These are phyloP conservation scores for Thermothelomyces thermophilus DNA, from an alignment of 2,329 filamentous ascomycete species.

Conservation along the genomic window DNA sequence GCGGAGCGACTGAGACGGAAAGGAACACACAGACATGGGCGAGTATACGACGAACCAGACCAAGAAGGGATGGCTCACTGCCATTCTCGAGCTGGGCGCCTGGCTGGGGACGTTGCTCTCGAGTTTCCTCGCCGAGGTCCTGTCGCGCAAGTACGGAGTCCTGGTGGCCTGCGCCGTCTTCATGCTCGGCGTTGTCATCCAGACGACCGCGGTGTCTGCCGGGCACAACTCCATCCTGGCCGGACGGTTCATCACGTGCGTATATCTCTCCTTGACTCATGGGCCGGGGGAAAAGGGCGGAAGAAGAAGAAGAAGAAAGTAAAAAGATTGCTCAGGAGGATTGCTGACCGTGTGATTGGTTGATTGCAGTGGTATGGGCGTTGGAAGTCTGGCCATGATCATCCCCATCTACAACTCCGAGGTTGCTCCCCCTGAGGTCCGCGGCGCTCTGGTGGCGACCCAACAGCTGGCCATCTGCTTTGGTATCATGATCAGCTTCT, in stretches of 20 bases:
- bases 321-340: neutral
- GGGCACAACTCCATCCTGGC: conserved; percentile 58
- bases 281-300: too few species aligned
- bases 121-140: conserved; percentile 62
- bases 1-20: neutral
- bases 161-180: conserved; percentile 61
- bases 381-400: conserved; percentile 62
- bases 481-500: conserved; percentile 60
- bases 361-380: conserved; percentile 53
- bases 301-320: neutral
- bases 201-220: conserved; percentile 52
- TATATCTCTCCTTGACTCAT: neutral
- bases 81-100: conserved; percentile 69
- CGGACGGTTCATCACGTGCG: conserved; percentile 62
- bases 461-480: conserved; percentile 52
- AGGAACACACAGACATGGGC: conserved; percentile 46
- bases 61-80: conserved; percentile 54
- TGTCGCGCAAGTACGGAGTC: conserved; percentile 64
- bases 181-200: conserved; percentile 62
- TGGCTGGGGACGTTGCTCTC: conserved; percentile 68
- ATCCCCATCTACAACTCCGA: conserved; percentile 43
- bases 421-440: conserved; percentile 42
- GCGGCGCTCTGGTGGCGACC: conserved; percentile 41
- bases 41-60: conserved; percentile 45
- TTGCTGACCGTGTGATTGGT: neutral